Evolutionary conservation across 345 rosid species (phyloP).

Genomic region (Abelmoschus esculentus): DNA sequence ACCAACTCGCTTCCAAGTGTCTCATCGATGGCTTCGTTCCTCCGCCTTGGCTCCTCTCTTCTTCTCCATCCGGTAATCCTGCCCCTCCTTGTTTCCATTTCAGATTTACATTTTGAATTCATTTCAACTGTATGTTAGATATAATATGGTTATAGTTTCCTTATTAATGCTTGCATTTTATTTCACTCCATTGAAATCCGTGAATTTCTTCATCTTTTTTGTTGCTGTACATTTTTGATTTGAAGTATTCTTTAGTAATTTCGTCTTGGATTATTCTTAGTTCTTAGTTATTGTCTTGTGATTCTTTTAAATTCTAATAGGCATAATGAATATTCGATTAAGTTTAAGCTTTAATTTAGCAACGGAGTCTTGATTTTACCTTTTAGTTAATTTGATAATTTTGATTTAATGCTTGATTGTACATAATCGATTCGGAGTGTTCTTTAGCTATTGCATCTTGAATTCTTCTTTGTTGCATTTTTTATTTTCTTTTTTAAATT

Average conservation of each 20-base stretch:
- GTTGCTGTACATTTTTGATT: neutral
- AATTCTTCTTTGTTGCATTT: neutral
- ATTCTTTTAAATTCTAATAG: neutral
- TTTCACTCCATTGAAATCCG: neutral
- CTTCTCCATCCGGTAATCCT: slow-evolving; percentile 35
- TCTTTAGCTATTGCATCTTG: neutral
- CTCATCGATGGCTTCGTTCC: slow-evolving; percentile 58
- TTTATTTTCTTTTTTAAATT: neutral
- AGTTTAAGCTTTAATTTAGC: neutral
- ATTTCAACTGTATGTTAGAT: neutral
- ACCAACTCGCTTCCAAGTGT: slow-evolving; percentile 61
- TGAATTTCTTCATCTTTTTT: neutral
- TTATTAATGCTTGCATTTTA: neutral
- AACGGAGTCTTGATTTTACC: neutral
- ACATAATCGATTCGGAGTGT: neutral
- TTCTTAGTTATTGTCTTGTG: neutral
- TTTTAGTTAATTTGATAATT: neutral
- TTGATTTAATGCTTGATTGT: neutral
- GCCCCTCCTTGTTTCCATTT: neutral
- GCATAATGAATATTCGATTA: neutral
- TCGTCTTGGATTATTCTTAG: neutral
- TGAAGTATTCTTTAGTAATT: neutral
- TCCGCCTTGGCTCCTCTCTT: slow-evolving; percentile 65
- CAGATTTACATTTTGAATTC: neutral
- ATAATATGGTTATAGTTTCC: neutral